A percentile compares a stretch with the other conserved stretches of the same genome.
phyloP scores from a whole-genome alignment of 2,329 filamentous ascomycete species.

The Xylariaceae sp. region DNA sequence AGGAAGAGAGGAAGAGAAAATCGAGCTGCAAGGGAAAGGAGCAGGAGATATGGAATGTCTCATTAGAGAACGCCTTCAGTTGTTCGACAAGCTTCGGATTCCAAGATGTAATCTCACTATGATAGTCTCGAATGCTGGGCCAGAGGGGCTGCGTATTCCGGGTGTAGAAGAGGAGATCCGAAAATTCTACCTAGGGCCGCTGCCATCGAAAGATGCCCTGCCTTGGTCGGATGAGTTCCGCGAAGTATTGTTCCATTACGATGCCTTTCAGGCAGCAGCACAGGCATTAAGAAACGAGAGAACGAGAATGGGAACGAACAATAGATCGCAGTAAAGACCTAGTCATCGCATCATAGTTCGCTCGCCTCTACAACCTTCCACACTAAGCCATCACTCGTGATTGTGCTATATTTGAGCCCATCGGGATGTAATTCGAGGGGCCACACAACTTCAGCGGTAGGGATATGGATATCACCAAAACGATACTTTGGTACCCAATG shows the following conservation, averaged over 20 bases:
- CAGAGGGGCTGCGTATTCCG: constrained; percentile 12
- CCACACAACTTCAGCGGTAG: constrained; percentile 41
- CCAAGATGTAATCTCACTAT: constrained; percentile 30
- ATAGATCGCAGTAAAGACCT: neutral
- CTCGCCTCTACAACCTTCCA: constrained; percentile 46
- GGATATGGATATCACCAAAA: constrained; percentile 44
- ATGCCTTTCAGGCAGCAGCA: constrained; percentile 20
- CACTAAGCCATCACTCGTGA: too few species aligned
- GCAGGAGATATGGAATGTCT: constrained; percentile 1
- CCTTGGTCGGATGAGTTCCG: constrained; percentile 27
- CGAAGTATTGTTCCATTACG: constrained; percentile 25
- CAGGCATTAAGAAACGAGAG: constrained; percentile 11
- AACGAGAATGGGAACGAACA: too few species aligned
- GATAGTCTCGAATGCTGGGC: constrained; percentile 28
- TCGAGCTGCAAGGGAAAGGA: neutral
- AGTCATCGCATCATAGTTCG: constrained; percentile 16
- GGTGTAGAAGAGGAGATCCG: constrained; percentile 28
- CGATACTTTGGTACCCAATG: constrained; percentile 47
- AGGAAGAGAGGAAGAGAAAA: neutral
- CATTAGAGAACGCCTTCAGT: constrained; percentile 17
- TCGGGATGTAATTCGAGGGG: too few species aligned
- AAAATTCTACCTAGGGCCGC: constrained; percentile 20
- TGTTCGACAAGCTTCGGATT: constrained; percentile 28
- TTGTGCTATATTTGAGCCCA: too few species aligned
- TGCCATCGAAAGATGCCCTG: constrained; percentile 16